Evolutionary conservation across 1,139 yeast genomes (phyloP).

Genomic region (Blastobotrys apis): DNA sequence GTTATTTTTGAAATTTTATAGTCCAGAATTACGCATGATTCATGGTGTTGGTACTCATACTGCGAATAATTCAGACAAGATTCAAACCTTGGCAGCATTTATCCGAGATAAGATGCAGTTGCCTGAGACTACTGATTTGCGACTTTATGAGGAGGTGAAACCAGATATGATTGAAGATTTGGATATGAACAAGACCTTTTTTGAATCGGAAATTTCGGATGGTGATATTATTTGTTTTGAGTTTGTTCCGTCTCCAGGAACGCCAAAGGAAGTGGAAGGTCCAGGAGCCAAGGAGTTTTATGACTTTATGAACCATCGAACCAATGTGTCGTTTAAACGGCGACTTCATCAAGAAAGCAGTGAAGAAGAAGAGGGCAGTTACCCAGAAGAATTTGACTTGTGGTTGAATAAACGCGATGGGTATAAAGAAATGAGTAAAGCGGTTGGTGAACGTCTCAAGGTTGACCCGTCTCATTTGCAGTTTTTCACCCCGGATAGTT

Average conservation of each 20-base stretch:
- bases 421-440: slow-evolving; percentile 56
- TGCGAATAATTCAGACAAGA: slow-evolving; percentile 47
- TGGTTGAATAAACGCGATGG: slow-evolving; percentile 65
- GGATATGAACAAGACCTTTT: slow-evolving; percentile 44
- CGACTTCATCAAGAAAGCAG: slow-evolving; percentile 27
- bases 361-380: slow-evolving; percentile 42
- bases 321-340: slow-evolving; percentile 55
- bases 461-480: slow-evolving; percentile 63
- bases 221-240: slow-evolving; percentile 80
- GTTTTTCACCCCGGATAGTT: slow-evolving; percentile 41
- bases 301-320: slow-evolving; percentile 60
- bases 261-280: slow-evolving; percentile 17
- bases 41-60: slow-evolving; percentile 62
- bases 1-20: slow-evolving; percentile 69
- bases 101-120: slow-evolving; percentile 48
- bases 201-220: slow-evolving; percentile 60
- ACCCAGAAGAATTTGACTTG: slow-evolving; percentile 45
- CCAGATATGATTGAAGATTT: slow-evolving; percentile 57
- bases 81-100: slow-evolving; percentile 44
- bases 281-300: slow-evolving; percentile 51
- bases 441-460: slow-evolving; percentile 50
- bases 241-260: slow-evolving; percentile 27
- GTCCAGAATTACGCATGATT: slow-evolving; percentile 50
- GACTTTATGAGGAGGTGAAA: slow-evolving; percentile 66
- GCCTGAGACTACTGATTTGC: slow-evolving; percentile 39